Evolutionary conservation across 2,329 filamentous ascomycete species (phyloP).

Genomic region (Pseudogymnoascus destructans): DNA sequence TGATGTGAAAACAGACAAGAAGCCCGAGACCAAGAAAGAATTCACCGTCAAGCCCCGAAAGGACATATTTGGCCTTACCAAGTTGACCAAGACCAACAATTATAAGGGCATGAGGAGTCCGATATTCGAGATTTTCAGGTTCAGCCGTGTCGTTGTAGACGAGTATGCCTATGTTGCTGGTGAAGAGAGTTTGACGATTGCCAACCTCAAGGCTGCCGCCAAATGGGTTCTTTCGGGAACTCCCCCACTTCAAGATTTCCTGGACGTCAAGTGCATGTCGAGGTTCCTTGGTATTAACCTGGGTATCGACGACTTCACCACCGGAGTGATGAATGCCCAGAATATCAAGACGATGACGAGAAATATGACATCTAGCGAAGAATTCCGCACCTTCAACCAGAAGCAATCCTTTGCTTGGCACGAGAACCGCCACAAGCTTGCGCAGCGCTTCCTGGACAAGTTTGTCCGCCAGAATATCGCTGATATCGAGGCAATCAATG

Average conservation of each 20-base stretch:
- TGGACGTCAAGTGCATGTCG: constrained; percentile 46
- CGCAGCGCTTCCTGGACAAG: constrained; percentile 40
- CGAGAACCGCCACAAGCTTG: constrained; percentile 34
- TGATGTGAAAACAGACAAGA: not conserved
- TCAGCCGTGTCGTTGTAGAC: constrained; percentile 48
- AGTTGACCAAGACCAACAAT: constrained; percentile 15
- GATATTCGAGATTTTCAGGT: constrained; percentile 46
- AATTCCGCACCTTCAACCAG: constrained; percentile 40
- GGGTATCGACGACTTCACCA: constrained; percentile 38
- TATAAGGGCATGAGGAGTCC: constrained; percentile 25
- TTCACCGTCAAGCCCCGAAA: constrained; percentile 5
- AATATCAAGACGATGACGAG: constrained; percentile 31
- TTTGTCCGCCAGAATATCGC: constrained; percentile 30
- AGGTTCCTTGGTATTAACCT: constrained; percentile 41
- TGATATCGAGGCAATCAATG: constrained; percentile 33
- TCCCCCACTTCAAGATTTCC: constrained; percentile 42
- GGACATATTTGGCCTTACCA: not conserved
- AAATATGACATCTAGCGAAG: constrained; percentile 37
- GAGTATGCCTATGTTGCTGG: constrained; percentile 47
- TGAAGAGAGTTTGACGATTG: constrained; percentile 25
- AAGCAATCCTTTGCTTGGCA: constrained; percentile 39
- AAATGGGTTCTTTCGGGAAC: constrained; percentile 52
- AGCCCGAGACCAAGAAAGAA: not conserved
- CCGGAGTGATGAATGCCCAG: constrained; percentile 30
- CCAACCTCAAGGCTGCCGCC: constrained; percentile 28